Base-by-base conservation (phyloP, 805 yeast species). In the Wickerhamomyces xylosicus region DNA sequence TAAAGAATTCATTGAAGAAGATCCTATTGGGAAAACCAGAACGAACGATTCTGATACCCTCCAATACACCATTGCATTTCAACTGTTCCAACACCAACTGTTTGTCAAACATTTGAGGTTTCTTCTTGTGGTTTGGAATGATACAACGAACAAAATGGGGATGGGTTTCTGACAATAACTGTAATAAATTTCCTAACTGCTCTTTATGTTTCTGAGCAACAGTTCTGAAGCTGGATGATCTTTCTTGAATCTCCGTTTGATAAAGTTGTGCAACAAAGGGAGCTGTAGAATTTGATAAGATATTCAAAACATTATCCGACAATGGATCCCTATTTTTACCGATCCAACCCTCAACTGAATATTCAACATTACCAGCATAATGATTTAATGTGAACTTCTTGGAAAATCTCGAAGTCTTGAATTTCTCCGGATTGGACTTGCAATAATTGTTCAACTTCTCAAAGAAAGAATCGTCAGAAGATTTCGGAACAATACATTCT, bases 71-170 rank as follows among this genome's bases (percentile, higher is more conserved):
- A 54, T 92, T 92, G 54, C 97, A 92, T 46, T 96, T 70, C 45
- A 92, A 67, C 61, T 92, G 99, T 38, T 84, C 90, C 34, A 92
- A 64, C 7, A 92, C 95, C 19, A 92, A 63, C 22, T 62, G 63
- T 48, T 81, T 85, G 50, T 85, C 86, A 51, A 92, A 83, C 31
- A 67, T 63, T 33, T 73, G 74, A 0, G 96, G 77, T 37, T 67
- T 67, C 55, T 90, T 89, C 34, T 71, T 65, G 43, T 75, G 74
- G 54, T 92, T 92, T 7, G 99, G 99, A 35, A 92, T 65, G 35
- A 92, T 92, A 58, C 99, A 92, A 49, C 99, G 75, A 19, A 92
- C 97, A 56, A 92, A 92, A 57, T 92, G 97, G 2, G 99, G 99
- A 53, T 85, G 87, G 0, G 98, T 92, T 11, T 74, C 63, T 3